These are phyloP conservation scores for Melanogaster broomeanus DNA, from an alignment of 768 basidiomycete species.

Conservation along the genomic window DNA sequence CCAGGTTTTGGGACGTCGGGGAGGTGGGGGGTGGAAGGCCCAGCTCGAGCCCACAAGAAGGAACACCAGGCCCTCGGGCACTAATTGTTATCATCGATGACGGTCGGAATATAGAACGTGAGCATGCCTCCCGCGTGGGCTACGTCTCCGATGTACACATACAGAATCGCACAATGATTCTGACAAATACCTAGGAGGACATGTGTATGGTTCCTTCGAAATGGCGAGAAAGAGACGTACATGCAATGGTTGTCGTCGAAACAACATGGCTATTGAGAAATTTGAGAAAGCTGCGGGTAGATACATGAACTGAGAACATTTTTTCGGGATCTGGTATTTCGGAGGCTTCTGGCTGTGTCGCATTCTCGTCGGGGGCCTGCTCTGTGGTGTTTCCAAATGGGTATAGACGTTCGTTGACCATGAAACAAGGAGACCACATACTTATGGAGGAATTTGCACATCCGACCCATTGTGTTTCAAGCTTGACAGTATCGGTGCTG, in stretches of 20 bases:
- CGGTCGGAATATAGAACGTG: constrained; percentile 85
- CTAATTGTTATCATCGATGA: constrained; percentile 55
- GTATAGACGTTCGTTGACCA: background rate
- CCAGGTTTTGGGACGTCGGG: background rate
- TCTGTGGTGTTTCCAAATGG: constrained; percentile 14
- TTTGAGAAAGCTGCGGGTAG: constrained; percentile 74
- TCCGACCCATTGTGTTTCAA: constrained; percentile 80
- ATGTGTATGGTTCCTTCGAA: no score
- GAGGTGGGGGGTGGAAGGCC: background rate
- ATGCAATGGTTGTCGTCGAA: constrained; percentile 82
- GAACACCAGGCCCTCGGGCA: background rate
- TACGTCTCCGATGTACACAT: constrained; percentile 85
- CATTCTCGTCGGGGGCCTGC: constrained; percentile 32
- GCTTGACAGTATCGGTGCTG: constrained; percentile 70
- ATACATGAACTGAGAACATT: constrained; percentile 66
- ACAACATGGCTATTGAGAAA: constrained; percentile 81
- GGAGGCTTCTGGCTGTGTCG: constrained; percentile 31
- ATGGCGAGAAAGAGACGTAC: constrained; percentile 47
- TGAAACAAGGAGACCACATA: constrained; percentile 16
- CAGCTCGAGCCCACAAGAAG: background rate
- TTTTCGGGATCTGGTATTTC: constrained; percentile 54
- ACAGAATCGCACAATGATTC: constrained; percentile 82
- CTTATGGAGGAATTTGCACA: constrained; percentile 65
- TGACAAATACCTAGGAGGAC: constrained; percentile 70
- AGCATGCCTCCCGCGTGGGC: constrained; percentile 80